phyloP scores from a whole-genome alignment of 495 filamentous ascomycete species.

The Copromyces sp. region DNA sequence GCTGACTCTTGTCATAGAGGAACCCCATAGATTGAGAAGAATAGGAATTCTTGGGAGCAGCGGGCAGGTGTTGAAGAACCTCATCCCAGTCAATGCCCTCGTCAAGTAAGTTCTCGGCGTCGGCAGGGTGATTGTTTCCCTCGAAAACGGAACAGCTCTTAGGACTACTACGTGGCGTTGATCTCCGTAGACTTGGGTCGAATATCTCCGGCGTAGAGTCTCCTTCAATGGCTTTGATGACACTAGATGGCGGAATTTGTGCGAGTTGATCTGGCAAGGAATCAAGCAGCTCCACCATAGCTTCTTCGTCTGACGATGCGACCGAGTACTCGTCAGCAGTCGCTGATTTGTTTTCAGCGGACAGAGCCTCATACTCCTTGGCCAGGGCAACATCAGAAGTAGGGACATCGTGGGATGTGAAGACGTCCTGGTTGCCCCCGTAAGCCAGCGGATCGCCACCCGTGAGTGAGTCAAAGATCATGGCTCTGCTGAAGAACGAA shows the following conservation, averaged over 20 bases:
- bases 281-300: conserved; percentile 4
- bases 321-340: conserved; percentile 2
- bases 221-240: conserved; percentile 4
- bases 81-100: conserved; percentile 28
- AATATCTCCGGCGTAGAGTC: conserved; percentile 1
- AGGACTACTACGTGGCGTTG: neutral
- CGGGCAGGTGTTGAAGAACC: conserved; percentile 14
- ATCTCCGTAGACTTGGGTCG: conserved; percentile 6
- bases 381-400: neutral
- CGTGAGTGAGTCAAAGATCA: neutral
- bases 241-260: conserved; percentile 5
- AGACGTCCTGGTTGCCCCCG: neutral
- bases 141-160: neutral
- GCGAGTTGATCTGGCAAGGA: neutral
- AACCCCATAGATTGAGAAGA: neutral
- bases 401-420: neutral
- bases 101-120: conserved; percentile 23
- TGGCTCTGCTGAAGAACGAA: neutral
- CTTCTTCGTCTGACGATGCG: conserved; percentile 7
- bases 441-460: neutral
- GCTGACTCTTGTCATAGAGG: neutral
- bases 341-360: neutral
- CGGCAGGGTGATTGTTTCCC: neutral
- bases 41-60: neutral
- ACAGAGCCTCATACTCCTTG: neutral